Evolutionary conservation across 495 filamentous ascomycete species (phyloP).

Genomic region (Penicillium samsonianum): DNA sequence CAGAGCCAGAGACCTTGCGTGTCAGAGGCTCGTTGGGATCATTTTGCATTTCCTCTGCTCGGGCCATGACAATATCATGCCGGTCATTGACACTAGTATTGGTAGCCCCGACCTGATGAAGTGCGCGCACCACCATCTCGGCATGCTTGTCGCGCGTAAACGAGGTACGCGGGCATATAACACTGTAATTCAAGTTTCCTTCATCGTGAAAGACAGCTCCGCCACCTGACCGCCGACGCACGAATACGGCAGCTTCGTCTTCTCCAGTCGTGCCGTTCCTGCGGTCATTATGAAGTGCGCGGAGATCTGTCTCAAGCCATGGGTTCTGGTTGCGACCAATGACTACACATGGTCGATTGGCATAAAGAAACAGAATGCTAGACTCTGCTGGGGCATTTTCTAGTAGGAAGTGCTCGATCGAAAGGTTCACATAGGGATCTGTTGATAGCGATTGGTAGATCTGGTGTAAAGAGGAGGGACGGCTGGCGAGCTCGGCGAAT

Average conservation of each 20-base stretch:
- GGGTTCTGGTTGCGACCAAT: slow-evolving; percentile 97
- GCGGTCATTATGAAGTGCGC: slow-evolving; percentile 48
- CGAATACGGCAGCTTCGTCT: slow-evolving; percentile 57
- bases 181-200: slow-evolving; percentile 91
- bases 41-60: background rate
- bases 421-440: slow-evolving; percentile 89
- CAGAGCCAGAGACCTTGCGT: slow-evolving; percentile 86
- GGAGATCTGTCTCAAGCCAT: slow-evolving; percentile 85
- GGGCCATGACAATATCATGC: slow-evolving; percentile 84
- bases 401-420: slow-evolving; percentile 91
- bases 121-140: slow-evolving; percentile 81
- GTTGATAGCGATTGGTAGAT: slow-evolving; percentile 74
- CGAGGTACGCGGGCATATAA: slow-evolving; percentile 71
- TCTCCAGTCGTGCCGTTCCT: slow-evolving; percentile 18
- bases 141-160: slow-evolving; percentile 89
- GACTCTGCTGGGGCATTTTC: slow-evolving; percentile 68
- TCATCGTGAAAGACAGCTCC: slow-evolving; percentile 92
- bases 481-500: slow-evolving; percentile 47
- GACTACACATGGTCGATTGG: slow-evolving; percentile 81
- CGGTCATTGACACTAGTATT: slow-evolving; percentile 77
- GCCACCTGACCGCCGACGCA: slow-evolving; percentile 82
- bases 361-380: slow-evolving; percentile 80
- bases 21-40: slow-evolving; percentile 38
- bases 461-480: slow-evolving; percentile 54
- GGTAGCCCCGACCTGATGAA: slow-evolving; percentile 50